Conservation (phyloP, 345 rosid species). For the Sisymbrium irio region DNA sequence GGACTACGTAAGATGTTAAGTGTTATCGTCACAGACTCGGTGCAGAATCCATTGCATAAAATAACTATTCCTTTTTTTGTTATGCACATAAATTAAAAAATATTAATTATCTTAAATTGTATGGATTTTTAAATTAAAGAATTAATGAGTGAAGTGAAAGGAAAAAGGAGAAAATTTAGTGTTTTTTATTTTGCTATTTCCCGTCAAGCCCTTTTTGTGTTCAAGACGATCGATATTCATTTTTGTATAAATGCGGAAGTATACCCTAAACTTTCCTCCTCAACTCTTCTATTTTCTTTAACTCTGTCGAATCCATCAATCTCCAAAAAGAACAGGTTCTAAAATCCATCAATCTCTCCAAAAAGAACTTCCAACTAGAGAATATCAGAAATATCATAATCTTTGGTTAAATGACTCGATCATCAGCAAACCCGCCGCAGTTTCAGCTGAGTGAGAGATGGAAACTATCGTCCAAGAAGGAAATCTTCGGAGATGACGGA, state of each 20-base stretch:
- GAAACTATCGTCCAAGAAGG: slow-evolving; percentile 50
- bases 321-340: neutral
- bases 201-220: neutral
- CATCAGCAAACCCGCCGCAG: slow-evolving; percentile 21
- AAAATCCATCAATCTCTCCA: neutral
- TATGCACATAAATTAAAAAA: no score
- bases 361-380: neutral
- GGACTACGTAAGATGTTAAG: neutral
- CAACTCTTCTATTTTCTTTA: neutral
- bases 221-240: neutral
- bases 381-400: neutral
- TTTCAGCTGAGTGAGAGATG: slow-evolving; percentile 48
- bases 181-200: neutral
- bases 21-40: neutral
- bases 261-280: neutral
- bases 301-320: neutral
- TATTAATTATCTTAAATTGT: no score
- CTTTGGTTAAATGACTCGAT: slow-evolving; percentile 6
- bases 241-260: slow-evolving; percentile 17
- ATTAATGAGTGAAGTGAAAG: neutral
- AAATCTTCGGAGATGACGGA: slow-evolving; percentile 28
- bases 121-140: no score
- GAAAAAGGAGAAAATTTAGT: neutral
- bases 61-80: no score
- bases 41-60: neutral